phyloP scores from a whole-genome alignment of 768 basidiomycete species.

The Mycena chlorophos region DNA sequence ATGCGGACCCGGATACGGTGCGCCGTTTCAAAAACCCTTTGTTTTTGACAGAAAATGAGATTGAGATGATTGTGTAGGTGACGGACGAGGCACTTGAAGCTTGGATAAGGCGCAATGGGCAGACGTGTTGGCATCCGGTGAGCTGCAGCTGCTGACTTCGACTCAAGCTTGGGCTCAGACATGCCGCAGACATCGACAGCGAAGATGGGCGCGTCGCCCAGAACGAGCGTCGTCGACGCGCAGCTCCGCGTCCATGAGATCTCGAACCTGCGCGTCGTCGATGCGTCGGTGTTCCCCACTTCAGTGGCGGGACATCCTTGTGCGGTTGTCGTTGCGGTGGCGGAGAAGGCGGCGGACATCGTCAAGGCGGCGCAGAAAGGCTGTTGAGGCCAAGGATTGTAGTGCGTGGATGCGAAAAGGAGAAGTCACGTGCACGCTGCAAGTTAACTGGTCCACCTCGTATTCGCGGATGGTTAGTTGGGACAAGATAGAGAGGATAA shows the following conservation, averaged over 20 bases:
- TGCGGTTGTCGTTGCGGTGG: slow-evolving; percentile 16
- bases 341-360: slow-evolving; percentile 14
- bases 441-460: too few relatives aligned
- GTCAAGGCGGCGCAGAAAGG: slow-evolving; percentile 13
- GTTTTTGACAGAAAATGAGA: not conserved
- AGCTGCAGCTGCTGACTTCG: not conserved
- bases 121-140: slow-evolving; percentile 19
- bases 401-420: too few relatives aligned
- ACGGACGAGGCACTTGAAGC: slow-evolving; percentile 7
- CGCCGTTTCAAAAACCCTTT: not conserved
- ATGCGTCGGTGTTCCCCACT: slow-evolving; percentile 25
- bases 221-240: slow-evolving; percentile 21
- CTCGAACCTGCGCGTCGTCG: slow-evolving; percentile 20
- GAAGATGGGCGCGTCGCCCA: slow-evolving; percentile 19
- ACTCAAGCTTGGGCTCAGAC: not conserved
- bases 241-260: slow-evolving; percentile 25
- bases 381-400: too few relatives aligned
- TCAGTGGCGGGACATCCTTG: slow-evolving; percentile 23
- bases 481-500: too few relatives aligned
- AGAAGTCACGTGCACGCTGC: too few relatives aligned
- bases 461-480: too few relatives aligned
- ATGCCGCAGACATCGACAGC: slow-evolving; percentile 22
- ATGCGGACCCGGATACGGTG: slow-evolving; percentile 17
- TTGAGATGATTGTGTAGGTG: not conserved
- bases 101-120: slow-evolving; percentile 15